Evolutionary conservation across 345 rosid species (phyloP).

Genomic region (Hypericum perforatum): DNA sequence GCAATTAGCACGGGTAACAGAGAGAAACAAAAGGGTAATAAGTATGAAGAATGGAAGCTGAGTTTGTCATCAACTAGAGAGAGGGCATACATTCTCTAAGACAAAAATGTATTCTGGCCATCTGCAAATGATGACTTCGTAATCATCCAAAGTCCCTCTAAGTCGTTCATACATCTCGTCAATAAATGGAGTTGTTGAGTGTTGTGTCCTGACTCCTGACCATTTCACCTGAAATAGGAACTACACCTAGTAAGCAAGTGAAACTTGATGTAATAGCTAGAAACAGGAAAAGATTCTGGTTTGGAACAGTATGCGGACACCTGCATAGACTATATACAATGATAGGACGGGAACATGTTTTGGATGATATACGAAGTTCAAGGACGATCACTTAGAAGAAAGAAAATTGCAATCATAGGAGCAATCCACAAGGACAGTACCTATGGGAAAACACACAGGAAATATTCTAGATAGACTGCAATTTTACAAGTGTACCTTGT

Average conservation of each 20-base stretch:
- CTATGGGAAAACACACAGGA: too few species aligned
- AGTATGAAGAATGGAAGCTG: too few species aligned
- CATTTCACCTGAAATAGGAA: slow-evolving; percentile 71
- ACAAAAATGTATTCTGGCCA: slow-evolving; percentile 96
- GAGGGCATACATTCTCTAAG: slow-evolving; percentile 59
- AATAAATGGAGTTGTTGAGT: slow-evolving; percentile 88
- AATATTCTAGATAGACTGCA: background rate
- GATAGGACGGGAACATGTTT: too few species aligned
- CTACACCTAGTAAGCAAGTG: background rate
- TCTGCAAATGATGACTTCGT: slow-evolving; percentile 83
- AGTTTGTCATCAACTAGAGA: too few species aligned
- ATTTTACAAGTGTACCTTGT: slow-evolving; percentile 45
- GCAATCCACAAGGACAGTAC: too few species aligned
- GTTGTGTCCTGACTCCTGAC: slow-evolving; percentile 89
- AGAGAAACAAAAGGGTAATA: too few species aligned
- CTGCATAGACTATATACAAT: too few species aligned
- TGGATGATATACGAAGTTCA: background rate
- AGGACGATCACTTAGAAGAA: background rate
- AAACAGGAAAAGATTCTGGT: background rate
- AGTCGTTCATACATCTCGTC: slow-evolving; percentile 92
- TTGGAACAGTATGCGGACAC: too few species aligned
- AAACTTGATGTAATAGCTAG: background rate
- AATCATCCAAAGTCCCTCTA: slow-evolving; percentile 58
- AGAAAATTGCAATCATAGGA: background rate
- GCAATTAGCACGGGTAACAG: too few species aligned